Percentiles rank a stretch among this genome's conserved stretches.
These are phyloP conservation scores for Luffa aegyptiaca DNA, from an alignment of 306 rosid species.

Conservation along the genomic window DNA sequence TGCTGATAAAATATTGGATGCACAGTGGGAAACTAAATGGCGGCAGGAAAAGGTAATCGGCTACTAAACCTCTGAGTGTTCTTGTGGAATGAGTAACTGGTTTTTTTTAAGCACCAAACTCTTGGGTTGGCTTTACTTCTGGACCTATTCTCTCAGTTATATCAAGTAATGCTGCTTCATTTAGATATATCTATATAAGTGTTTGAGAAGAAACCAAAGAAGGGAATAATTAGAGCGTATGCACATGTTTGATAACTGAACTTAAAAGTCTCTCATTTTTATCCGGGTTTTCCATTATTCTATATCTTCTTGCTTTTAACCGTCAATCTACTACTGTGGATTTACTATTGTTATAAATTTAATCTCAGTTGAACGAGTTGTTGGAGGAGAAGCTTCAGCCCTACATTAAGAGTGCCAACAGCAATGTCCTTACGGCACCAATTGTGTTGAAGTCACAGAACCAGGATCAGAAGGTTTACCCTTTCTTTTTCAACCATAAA, in stretches of 20 bases:
- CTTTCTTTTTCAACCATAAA: not conserved
- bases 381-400: slow-evolving; percentile 76
- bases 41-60: slow-evolving; percentile 73
- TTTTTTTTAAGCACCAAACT: not conserved
- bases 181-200: not conserved
- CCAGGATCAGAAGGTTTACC: slow-evolving; percentile 52
- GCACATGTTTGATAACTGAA: not conserved
- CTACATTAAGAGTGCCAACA: slow-evolving; percentile 38
- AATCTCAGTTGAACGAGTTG: slow-evolving; percentile 64
- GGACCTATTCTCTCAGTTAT: not conserved
- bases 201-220: not conserved
- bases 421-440: slow-evolving; percentile 52
- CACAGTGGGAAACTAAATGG: slow-evolving; percentile 92
- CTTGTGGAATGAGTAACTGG: not conserved
- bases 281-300: not conserved
- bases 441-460: slow-evolving; percentile 46
- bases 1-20: slow-evolving; percentile 75
- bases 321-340: not conserved
- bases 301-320: not conserved
- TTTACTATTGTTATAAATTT: slow-evolving; percentile 8
- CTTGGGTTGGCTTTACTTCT: not conserved
- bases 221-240: not conserved
- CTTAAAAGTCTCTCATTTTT: not conserved
- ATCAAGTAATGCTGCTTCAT: not conserved
- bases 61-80: not conserved